phyloP scores from a whole-genome alignment of 1,284 basidiomycete genomes.

The Ceratorhiza oryzae-sativae region DNA sequence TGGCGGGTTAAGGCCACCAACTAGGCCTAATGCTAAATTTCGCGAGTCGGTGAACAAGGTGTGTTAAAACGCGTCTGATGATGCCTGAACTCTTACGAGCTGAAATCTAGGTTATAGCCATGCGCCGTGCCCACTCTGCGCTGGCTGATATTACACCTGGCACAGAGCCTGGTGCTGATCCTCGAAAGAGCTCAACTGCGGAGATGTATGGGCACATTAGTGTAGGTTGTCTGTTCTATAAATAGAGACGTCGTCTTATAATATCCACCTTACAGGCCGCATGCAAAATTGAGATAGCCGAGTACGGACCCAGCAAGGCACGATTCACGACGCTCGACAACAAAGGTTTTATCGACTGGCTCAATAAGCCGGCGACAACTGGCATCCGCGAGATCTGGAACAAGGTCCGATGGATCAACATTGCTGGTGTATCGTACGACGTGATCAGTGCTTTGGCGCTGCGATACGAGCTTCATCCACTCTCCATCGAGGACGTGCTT shows the following conservation, averaged over 20 bases:
- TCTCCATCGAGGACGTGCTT: conserved; percentile 72
- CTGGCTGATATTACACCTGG: conserved; percentile 33
- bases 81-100: too few species aligned
- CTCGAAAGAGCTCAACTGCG: conserved; percentile 35
- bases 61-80: background rate
- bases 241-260: background rate
- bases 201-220: conserved; percentile 42
- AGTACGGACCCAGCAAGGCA: conserved; percentile 64
- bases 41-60: conserved; percentile 29
- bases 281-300: conserved; percentile 67
- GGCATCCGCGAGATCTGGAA: conserved; percentile 59
- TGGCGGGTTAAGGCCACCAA: background rate
- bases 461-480: conserved; percentile 73
- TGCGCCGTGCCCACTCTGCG: conserved; percentile 16
- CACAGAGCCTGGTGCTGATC: conserved; percentile 44
- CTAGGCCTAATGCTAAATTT: conserved; percentile 10
- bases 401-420: conserved; percentile 74
- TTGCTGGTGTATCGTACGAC: conserved; percentile 74
- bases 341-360: conserved; percentile 59
- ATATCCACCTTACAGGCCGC: conserved; percentile 51
- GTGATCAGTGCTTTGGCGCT: conserved; percentile 69
- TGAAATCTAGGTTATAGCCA: conserved; percentile 28
- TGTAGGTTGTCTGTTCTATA: background rate
- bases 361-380: conserved; percentile 55
- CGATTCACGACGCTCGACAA: conserved; percentile 64